Evolutionary conservation across 805 yeast species (phyloP), one percentile per base, ranked within the genome.

Genomic region (Saccharomycopsis synnaedendra): DNA sequence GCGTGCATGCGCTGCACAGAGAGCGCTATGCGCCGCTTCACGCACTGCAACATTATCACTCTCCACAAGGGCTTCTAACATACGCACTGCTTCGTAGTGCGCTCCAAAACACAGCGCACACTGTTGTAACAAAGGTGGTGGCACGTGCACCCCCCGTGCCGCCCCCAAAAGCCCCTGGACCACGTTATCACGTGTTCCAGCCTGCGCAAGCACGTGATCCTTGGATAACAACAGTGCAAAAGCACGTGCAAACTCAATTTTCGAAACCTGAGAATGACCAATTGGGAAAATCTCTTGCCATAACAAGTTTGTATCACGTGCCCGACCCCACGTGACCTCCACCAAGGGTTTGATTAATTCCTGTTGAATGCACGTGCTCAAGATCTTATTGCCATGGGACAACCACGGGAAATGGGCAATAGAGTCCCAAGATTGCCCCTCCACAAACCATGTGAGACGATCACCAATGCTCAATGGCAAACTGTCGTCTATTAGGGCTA

Each of bases 381-480:
- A 65, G 34, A 94, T 64, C 60, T 90, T 96, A 11, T 86, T 68
- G 0, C 95, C 97, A 61, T 93, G 97, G 61, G 87, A 86, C 52
- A 90, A 65, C 98, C 98, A 93, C 39, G 88, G 85, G 57, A 84
- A 84, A 54, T 90, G 97, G 1, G 95, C 88, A 36, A 93, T 67
- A 55, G 76, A 83, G 60, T 94, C 97, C 99, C 99, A 93, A 58
- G 87, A 90, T 61, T 93, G 99, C 57, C 90, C 97, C 39, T 90
- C 69, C 19, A 93, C 74, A 6, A 90, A 81, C 56, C 93, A 94
- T 54, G 82, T 78, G 38, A 93, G 67, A 49, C 98, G 71, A 61
- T 85, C 87, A 55, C 77, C 76, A 29, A 87, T 72, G 54, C 85
- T 89, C 43, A 69, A 74, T 53, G 93, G 97, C 51, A 93, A 67